Conservation (phyloP, 305 asterid species). For the Plantago rigida region DNA sequence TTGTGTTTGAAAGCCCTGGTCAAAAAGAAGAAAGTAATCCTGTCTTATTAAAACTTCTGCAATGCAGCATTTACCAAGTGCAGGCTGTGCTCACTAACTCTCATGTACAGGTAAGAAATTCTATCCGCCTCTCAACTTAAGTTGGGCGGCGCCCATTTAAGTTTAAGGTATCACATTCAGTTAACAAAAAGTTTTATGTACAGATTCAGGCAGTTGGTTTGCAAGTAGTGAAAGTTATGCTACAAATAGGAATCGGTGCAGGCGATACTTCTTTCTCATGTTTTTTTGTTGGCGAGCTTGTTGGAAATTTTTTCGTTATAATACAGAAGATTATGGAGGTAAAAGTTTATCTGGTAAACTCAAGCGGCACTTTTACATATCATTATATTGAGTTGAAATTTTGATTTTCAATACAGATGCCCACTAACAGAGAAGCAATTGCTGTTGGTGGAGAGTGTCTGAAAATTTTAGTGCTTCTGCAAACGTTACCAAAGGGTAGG, state of each 20-base stretch:
- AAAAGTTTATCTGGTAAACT: slow-evolving; percentile 14
- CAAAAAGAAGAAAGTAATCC: slow-evolving; percentile 43
- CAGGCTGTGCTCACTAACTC: slow-evolving; percentile 50
- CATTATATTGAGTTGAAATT: not conserved
- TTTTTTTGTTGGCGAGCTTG: slow-evolving; percentile 79
- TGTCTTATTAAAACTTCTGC: slow-evolving; percentile 42
- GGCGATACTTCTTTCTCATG: slow-evolving; percentile 42
- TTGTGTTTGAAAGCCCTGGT: slow-evolving; percentile 40
- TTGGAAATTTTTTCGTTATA: slow-evolving; percentile 47
- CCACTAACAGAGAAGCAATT: slow-evolving; percentile 56
- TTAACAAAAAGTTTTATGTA: slow-evolving; percentile 22
- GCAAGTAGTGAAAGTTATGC: slow-evolving; percentile 66
- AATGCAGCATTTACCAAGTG: slow-evolving; percentile 46
- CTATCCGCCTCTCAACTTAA: slow-evolving; percentile 15
- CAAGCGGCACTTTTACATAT: not conserved
- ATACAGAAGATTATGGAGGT: slow-evolving; percentile 52
- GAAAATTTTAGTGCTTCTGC: slow-evolving; percentile 66
- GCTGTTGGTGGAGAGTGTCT: slow-evolving; percentile 81
- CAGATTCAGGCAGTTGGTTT: slow-evolving; percentile 82
- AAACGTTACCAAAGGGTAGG: slow-evolving; percentile 49
- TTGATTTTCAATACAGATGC: slow-evolving; percentile 48
- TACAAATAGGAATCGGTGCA: slow-evolving; percentile 51
- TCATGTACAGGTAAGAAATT: slow-evolving; percentile 55
- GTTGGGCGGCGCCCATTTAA: no score
- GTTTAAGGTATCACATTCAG: slow-evolving; percentile 23